Evolutionary conservation across 345 rosid species (phyloP).

Genomic region (Durio zibethinus): DNA sequence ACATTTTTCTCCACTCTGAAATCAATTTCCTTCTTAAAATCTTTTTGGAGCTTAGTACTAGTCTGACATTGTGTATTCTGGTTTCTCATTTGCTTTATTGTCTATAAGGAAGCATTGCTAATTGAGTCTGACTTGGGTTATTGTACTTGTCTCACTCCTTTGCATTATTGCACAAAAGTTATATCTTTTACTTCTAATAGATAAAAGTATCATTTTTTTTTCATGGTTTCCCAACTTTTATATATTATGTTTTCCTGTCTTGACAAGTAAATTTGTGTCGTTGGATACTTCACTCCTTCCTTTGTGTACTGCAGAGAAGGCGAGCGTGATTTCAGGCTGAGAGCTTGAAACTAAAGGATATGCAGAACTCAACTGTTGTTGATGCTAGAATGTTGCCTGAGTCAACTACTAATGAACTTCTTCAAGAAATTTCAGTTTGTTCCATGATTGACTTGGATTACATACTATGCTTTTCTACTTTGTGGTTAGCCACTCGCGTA

Average conservation of each 20-base stretch:
- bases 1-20: neutral
- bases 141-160: too few species aligned
- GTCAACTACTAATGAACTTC: constrained; percentile 73
- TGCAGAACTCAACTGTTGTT: constrained; percentile 44
- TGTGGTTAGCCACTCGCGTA: too few species aligned
- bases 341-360: constrained; percentile 56
- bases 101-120: too few species aligned
- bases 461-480: constrained; percentile 1
- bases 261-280: neutral
- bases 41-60: neutral
- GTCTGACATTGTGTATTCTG: neutral
- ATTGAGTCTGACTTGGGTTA: too few species aligned
- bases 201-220: neutral
- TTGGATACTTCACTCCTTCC: constrained; percentile 3
- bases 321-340: constrained; percentile 48
- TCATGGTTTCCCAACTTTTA: neutral
- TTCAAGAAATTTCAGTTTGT: constrained; percentile 76
- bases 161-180: neutral
- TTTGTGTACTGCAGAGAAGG: constrained; percentile 47
- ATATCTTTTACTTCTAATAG: neutral
- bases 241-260: neutral
- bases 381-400: constrained; percentile 41
- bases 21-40: neutral
- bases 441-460: constrained; percentile 15
- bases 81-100: neutral